A percentile compares a stretch with the other conserved stretches of the same genome.
Conservation (phyloP, 2,329 filamentous ascomycete species). For the Aspergillus ruber region DNA sequence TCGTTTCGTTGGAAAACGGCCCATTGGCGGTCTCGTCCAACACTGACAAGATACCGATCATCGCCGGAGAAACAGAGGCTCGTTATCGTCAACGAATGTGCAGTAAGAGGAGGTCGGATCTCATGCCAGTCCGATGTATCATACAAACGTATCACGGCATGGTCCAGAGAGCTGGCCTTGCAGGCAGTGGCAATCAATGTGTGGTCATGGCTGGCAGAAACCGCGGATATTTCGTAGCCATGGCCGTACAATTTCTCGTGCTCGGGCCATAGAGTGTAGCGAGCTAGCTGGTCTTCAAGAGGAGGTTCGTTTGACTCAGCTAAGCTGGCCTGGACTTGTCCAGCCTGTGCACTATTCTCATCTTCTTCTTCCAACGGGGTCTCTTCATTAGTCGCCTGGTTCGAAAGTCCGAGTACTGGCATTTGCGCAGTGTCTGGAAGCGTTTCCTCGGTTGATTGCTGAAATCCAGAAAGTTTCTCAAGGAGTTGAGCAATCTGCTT, state of each 20-base stretch:
- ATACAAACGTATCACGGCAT: slow-evolving; percentile 88
- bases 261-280: slow-evolving; percentile 92
- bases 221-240: slow-evolving; percentile 89
- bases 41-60: slow-evolving; percentile 71
- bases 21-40: slow-evolving; percentile 90
- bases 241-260: slow-evolving; percentile 95
- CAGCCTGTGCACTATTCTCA: slow-evolving; percentile 33
- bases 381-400: slow-evolving; percentile 69
- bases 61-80: slow-evolving; percentile 72
- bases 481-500: slow-evolving; percentile 73
- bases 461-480: slow-evolving; percentile 59
- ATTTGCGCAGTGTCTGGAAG: slow-evolving; percentile 90
- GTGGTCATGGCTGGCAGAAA: slow-evolving; percentile 70
- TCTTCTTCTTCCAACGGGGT: slow-evolving; percentile 27
- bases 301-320: slow-evolving; percentile 67
- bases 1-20: slow-evolving; percentile 61
- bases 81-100: slow-evolving; percentile 81
- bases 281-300: slow-evolving; percentile 79
- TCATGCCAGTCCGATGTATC: slow-evolving; percentile 85
- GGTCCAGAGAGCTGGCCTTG: slow-evolving; percentile 84
- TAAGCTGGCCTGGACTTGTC: slow-evolving; percentile 14
- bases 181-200: slow-evolving; percentile 81
- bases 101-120: slow-evolving; percentile 71
- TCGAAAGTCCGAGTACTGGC: slow-evolving; percentile 88
- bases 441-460: slow-evolving; percentile 27